Evolutionary conservation across 495 filamentous ascomycete species (phyloP), one percentile per base, ranked within the genome.

Genomic region (Penicillium bovifimosum): DNA sequence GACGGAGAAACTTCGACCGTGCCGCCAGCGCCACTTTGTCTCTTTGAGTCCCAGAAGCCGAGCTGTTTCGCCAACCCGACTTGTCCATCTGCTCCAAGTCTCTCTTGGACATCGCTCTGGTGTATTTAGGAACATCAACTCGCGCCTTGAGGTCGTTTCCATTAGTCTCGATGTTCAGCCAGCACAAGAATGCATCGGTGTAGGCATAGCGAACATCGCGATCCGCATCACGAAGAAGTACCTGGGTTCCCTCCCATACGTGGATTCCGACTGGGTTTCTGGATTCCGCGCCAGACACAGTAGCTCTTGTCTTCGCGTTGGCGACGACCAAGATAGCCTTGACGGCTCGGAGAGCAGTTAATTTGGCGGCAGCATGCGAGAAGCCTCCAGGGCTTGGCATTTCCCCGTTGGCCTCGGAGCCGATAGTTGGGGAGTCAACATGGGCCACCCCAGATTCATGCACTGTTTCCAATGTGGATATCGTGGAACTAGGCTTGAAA

Each of bases 231-330:
- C 86, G 80, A 17, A 96, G 71, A 40, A 96, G 79, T 83, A 88
- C 93, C 48, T 96, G 88, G 0, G 91, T 95, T 10, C 88, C 88
- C 66, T 96, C 89, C 91, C 91, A 96, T 0, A 88, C 85, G 33
- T 86, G 76, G 32, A 92, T 76, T 3, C 83, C 82, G 2, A 95
- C 88, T 28, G 70, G 79, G 59, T 85, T 88, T 53, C 91, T 80
- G 1, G 81, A 81, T 38, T 90, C 77, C 9, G 77, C 81, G 0
- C 80, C 74, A 20, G 81, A 81, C 18, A 79, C 76, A 50, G 75
- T 80, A 41, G 82, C 73, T 49, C 80, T 79, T 3, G 73, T 73
- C 29, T 77, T 77, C 16, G 80, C 76, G 54, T 92, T 92, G 4
- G 90, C 88, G 16, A 95, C 86, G 7, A 82, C 67, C 3, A 96